These are phyloP conservation scores for Solanum corneliomulleri DNA, from an alignment of 257 asterid species.

Conservation along the genomic window DNA sequence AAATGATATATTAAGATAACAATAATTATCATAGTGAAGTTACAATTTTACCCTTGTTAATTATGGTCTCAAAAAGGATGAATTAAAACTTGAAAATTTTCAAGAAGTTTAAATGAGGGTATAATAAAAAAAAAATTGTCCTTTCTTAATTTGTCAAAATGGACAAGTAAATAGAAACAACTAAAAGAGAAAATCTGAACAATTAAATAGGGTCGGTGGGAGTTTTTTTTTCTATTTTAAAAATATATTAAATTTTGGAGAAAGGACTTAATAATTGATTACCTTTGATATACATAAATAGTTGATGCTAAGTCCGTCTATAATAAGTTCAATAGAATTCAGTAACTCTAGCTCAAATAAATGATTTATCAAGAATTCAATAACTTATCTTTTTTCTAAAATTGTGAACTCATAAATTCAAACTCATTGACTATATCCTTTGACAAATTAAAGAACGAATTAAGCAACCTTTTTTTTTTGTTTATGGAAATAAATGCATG, in stretches of 20 bases:
- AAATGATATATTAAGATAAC: too few relatives aligned
- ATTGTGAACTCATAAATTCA: not conserved
- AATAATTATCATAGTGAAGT: too few relatives aligned
- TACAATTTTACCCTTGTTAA: too few relatives aligned
- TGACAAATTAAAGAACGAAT: not conserved
- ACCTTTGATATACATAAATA: not conserved
- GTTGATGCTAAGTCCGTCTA: not conserved
- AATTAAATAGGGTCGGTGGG: too few relatives aligned
- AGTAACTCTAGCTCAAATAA: not conserved
- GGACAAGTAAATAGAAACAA: accelerated
- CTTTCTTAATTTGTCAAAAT: too few relatives aligned
- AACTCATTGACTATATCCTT: not conserved
- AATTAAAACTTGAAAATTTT: too few relatives aligned
- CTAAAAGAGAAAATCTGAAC: too few relatives aligned
- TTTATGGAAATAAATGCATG: not conserved
- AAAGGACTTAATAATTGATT: not conserved
- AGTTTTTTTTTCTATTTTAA: too few relatives aligned
- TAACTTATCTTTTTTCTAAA: not conserved
- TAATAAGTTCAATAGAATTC: not conserved
- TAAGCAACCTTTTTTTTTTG: not conserved
- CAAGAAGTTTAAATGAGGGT: too few relatives aligned
- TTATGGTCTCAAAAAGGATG: too few relatives aligned
- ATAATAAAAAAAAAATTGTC: too few relatives aligned
- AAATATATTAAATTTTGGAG: not conserved
- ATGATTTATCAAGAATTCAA: not conserved